Conservation (phyloP, 2,329 filamentous ascomycete genomes). For the Ophiostoma quercus region DNA sequence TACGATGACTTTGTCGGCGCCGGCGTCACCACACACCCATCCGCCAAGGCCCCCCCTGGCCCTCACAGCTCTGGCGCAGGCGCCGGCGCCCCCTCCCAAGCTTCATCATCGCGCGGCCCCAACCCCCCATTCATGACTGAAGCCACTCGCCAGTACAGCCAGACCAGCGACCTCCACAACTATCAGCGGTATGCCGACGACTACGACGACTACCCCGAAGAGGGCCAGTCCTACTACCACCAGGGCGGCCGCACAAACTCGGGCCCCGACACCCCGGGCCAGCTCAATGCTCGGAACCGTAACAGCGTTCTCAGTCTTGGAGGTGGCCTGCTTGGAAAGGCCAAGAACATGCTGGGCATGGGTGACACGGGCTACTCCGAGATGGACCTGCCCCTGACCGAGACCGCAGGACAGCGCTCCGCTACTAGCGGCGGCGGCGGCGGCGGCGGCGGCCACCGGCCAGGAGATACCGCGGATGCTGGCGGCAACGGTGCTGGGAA, state of each 20-base stretch:
- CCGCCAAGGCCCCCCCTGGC: constrained; percentile 21
- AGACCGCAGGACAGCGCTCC: constrained; percentile 45
- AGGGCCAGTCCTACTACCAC: constrained; percentile 78
- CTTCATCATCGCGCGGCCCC: constrained; percentile 28
- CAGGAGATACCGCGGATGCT: constrained; percentile 35
- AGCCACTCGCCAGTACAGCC: constrained; percentile 52
- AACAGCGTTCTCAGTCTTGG: constrained; percentile 87
- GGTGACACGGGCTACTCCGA: constrained; percentile 77
- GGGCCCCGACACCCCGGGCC: constrained; percentile 39
- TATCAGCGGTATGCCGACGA: constrained; percentile 89
- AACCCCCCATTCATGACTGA: constrained; percentile 42
- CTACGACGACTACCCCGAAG: constrained; percentile 73
- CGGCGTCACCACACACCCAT: constrained; percentile 44
- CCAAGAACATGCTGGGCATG: constrained; percentile 89
- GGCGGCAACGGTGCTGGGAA: constrained; percentile 58
- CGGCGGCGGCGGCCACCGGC: constrained; percentile 30
- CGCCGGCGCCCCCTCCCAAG: constrained; percentile 31
- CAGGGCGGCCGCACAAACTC: constrained; percentile 56
- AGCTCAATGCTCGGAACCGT: constrained; percentile 62
- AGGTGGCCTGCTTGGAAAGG: constrained; percentile 77
- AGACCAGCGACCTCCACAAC: constrained; percentile 78
- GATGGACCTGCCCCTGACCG: constrained; percentile 94
- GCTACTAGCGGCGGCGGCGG: constrained; percentile 26
- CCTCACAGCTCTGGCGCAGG: constrained; percentile 27
- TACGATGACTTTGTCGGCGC: constrained; percentile 92